A percentile compares a stretch with the other conserved stretches of the same genome.
These are phyloP conservation scores for Colletotrichum orbiculare DNA, from an alignment of 2,329 filamentous ascomycete species.

Conservation along the genomic window DNA sequence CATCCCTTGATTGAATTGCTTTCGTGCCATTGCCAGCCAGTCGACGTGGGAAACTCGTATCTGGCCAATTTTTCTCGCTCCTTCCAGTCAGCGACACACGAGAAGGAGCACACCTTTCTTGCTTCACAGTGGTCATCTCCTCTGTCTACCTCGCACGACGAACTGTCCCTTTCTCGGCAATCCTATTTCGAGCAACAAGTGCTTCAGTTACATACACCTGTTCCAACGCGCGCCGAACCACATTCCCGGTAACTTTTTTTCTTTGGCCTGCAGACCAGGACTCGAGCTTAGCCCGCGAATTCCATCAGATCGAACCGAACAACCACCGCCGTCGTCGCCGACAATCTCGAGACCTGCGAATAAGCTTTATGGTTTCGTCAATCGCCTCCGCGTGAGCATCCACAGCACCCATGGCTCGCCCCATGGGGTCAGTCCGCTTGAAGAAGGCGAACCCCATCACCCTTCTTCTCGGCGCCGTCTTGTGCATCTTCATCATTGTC, in stretches of 20 bases:
- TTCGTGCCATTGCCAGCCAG: conserved; percentile 2
- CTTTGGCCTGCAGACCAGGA: background rate
- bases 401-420: conserved; percentile 60
- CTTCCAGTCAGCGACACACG: conserved; percentile 27
- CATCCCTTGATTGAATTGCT: conserved; percentile 32
- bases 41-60: conserved; percentile 32
- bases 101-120: conserved; percentile 17
- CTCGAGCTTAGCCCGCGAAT: background rate
- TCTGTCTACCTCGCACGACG: conserved; percentile 11
- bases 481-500: conserved; percentile 78
- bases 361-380: conserved; percentile 35
- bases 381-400: conserved; percentile 37
- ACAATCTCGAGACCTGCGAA: conserved; percentile 11
- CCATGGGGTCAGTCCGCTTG: conserved; percentile 75
- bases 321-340: conserved; percentile 16
- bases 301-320: conserved; percentile 15
- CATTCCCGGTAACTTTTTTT: conserved; percentile 1
- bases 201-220: background rate
- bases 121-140: conserved; percentile 7
- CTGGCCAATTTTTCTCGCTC: conserved; percentile 34
- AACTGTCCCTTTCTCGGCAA: no score
- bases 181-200: no score
- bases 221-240: conserved; percentile 18
- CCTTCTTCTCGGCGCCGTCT: conserved; percentile 75
- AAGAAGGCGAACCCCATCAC: conserved; percentile 85